Conservation (phyloP, 1,284 basidiomycete species). For the Pterulicium gracile region DNA sequence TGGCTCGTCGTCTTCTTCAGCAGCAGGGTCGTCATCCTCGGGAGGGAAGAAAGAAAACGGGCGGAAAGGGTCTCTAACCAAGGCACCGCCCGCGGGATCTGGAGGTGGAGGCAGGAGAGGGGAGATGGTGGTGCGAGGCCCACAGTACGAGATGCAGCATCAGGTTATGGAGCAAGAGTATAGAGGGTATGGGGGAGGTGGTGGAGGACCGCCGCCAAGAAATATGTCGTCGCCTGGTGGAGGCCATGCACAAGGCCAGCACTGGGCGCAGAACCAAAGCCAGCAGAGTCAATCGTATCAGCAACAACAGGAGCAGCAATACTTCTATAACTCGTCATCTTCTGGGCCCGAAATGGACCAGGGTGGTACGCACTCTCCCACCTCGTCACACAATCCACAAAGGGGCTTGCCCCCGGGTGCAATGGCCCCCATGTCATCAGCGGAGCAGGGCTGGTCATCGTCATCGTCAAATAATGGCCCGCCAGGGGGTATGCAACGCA, state of each 20-base stretch:
- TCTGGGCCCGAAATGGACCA: conserved; percentile 9
- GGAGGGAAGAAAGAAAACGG: neutral
- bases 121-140: conserved; percentile 80
- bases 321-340: conserved; percentile 19
- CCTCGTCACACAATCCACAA: conserved; percentile 19
- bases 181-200: conserved; percentile 19
- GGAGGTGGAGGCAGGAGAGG: conserved; percentile 49
- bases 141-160: conserved; percentile 90
- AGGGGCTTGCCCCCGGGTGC: conserved; percentile 46
- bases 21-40: conserved; percentile 6
- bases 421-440: conserved; percentile 37
- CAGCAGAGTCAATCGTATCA: conserved; percentile 16
- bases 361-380: conserved; percentile 2
- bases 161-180: conserved; percentile 87
- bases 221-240: conserved; percentile 16
- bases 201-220: conserved; percentile 10
- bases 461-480: conserved; percentile 10
- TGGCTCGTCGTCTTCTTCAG: conserved; percentile 26
- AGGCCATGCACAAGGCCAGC: conserved; percentile 11
- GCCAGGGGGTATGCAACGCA: neutral
- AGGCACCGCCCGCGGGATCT: conserved; percentile 29
- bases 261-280: conserved; percentile 12
- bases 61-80: conserved; percentile 45
- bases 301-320: conserved; percentile 17
- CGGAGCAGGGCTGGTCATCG: conserved; percentile 19